These are phyloP conservation scores for apple (Malus domestica) DNA, from an alignment of 306 rosid species.

Conservation along the genomic window ASM211411v1 NC_041789.1:22230501-22231000, in stretches of 20 bases:
- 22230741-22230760: neutral
- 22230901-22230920: neutral
- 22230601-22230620: too few relatives aligned
- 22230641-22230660: neutral
- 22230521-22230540: neutral
- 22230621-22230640: neutral
- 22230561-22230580: neutral
- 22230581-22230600: too few relatives aligned
- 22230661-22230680: neutral
- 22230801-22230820: conserved; percentile 10
- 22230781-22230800: conserved; percentile 6
- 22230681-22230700: neutral
- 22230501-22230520: neutral
- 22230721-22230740: neutral
- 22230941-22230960: neutral
- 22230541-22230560: neutral
- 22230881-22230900: neutral
- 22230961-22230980: neutral
- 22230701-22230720: neutral
- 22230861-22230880: neutral
- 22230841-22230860: neutral
- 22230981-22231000: neutral
- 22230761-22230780: neutral
- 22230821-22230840: neutral
- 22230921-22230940: neutral